These are phyloP conservation scores for Suillus occidentalis DNA, from an alignment of 768 basidiomycete species.

Conservation along the genomic window DNA sequence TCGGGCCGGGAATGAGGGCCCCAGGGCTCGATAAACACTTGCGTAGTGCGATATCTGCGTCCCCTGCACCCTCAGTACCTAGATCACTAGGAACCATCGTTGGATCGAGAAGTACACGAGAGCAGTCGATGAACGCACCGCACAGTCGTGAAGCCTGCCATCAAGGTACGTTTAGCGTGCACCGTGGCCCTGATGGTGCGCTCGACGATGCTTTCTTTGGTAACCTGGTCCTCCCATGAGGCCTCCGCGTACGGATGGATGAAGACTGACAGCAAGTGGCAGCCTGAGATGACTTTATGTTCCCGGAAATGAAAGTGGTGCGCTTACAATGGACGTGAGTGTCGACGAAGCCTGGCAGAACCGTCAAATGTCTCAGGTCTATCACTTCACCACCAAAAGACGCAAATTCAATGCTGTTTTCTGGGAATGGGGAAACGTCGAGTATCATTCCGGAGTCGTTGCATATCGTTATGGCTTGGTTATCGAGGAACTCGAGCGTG, in stretches of 20 bases:
- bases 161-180: slow-evolving; percentile 55
- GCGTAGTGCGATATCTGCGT: slow-evolving; percentile 58
- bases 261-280: slow-evolving; percentile 42
- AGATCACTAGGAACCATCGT: slow-evolving; percentile 45
- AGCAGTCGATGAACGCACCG: slow-evolving; percentile 36
- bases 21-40: slow-evolving; percentile 50
- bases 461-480: slow-evolving; percentile 51
- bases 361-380: slow-evolving; percentile 46
- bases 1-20: slow-evolving; percentile 57
- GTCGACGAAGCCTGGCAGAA: slow-evolving; percentile 61
- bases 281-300: not conserved
- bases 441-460: slow-evolving; percentile 47
- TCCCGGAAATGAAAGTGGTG: slow-evolving; percentile 5
- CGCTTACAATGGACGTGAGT: slow-evolving; percentile 54
- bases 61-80: slow-evolving; percentile 67
- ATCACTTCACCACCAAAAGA: slow-evolving; percentile 33
- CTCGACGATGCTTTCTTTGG: slow-evolving; percentile 56
- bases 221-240: slow-evolving; percentile 62
- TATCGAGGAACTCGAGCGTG: slow-evolving; percentile 38
- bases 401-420: slow-evolving; percentile 4
- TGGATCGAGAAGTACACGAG: not conserved
- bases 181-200: slow-evolving; percentile 60
- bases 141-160: slow-evolving; percentile 65
- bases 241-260: slow-evolving; percentile 60
- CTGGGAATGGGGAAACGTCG: slow-evolving; percentile 33